Evolutionary conservation across 805 yeast genomes (phyloP), one percentile per base, ranked within the genome.

Genomic region (Schwanniomyces sp.): DNA sequence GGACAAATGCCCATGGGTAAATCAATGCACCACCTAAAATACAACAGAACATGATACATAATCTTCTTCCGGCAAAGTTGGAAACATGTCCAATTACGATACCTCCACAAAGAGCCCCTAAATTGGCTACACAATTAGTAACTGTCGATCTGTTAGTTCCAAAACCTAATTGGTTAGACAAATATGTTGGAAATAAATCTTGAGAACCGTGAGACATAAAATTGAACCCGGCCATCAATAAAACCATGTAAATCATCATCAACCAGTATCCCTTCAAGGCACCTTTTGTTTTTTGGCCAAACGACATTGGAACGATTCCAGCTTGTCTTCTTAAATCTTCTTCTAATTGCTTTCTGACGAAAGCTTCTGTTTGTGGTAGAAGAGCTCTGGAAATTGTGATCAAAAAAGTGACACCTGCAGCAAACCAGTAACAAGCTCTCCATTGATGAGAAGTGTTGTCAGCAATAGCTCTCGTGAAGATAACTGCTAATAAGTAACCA

Each of bases 351-450:
- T 64, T 50, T 12, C 64, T 64, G 8, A 67, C 51, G 59, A 75
- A 84, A 11, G 76, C 70, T 38, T 78, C 79, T 7, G 88, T 80
- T 64, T 86, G 91, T 2, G 87, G 87, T 41, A 79, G 70, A 37
- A 68, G 63, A 50, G 73, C 53, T 63, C 91, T 75, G 84, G 85
- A 84, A 24, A 70, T 49, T 40, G 84, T 75, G 44, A 86, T 69
- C 14, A 85, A 57, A 10, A 80, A 75, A 2, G 88, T 85, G 8
- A 85, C 80, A 29, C 84, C 84, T n/a, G 89, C 79, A 26, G 82
- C 76, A 58, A 86, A 85, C 91, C 91, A 86, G 65, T 82, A 85
- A 39, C 85, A 67, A 1, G 88, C 76, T 57, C 89, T 74, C 92
- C 92, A 86, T 6, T 79, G 76, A 52, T 82, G 79, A 3, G 66